phyloP scores from a whole-genome alignment of 1,139 yeast genomes.

The Entelexis sorbosivorans region DNA sequence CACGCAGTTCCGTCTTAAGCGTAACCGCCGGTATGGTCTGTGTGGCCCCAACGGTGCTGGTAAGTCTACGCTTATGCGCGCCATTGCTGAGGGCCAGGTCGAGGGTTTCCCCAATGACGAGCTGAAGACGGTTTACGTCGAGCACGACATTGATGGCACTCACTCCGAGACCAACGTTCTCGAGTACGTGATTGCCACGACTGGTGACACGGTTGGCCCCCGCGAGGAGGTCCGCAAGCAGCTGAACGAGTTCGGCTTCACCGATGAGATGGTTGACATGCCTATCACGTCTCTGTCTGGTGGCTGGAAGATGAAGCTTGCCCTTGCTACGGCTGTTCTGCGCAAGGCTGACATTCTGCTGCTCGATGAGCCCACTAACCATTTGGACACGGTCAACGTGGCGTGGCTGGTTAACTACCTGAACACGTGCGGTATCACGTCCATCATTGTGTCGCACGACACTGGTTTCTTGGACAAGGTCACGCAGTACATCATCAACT shows the following conservation, averaged over 20 bases:
- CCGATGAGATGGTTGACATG: conserved; percentile 82
- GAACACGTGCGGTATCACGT: conserved; percentile 93
- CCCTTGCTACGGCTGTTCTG: conserved; percentile 97
- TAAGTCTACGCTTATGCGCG: conserved; percentile 99
- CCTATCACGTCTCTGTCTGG: conserved; percentile 96
- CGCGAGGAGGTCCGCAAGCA: conserved; percentile 56
- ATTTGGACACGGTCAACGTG: conserved; percentile 97
- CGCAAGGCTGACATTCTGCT: conserved; percentile 96
- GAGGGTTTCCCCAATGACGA: conserved; percentile 99
- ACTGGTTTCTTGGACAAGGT: conserved; percentile 98
- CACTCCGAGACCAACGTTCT: conserved; percentile 90
- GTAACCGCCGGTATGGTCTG: conserved; percentile 98
- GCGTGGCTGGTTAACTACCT: conserved; percentile 99
- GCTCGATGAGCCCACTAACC: conserved; percentile 99
- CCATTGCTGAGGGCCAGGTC: conserved; percentile 98
- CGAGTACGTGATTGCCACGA: conserved; percentile 77
- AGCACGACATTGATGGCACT: conserved; percentile 98
- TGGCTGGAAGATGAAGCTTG: conserved; percentile 99
- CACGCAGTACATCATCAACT: conserved; percentile 95
- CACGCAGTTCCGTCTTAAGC: conserved; percentile 97
- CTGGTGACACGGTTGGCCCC: conserved; percentile 36
- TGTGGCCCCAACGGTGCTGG: conserved; percentile 99
- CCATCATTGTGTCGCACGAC: conserved; percentile 97
- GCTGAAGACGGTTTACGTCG: conserved; percentile 98
- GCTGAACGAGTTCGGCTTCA: conserved; percentile 79